phyloP scores from a whole-genome alignment of 2,329 filamentous ascomycete genomes.

The Fusarium penzigii region DNA sequence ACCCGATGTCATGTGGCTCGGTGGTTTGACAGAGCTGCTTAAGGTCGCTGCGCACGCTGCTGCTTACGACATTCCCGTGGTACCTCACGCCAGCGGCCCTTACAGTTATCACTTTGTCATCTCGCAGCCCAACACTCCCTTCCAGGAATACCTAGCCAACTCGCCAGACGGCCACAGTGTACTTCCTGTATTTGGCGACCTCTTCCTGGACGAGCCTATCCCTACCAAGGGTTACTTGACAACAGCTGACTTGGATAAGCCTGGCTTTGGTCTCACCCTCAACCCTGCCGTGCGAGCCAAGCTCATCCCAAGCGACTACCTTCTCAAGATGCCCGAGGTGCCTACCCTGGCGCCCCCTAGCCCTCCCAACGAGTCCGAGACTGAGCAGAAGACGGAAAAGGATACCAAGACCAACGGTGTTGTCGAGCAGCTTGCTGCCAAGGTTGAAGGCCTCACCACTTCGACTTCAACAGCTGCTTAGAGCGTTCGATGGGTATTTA shows the following conservation, averaged over 20 bases:
- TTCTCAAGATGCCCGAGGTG: conserved; percentile 68
- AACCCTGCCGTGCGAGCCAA: conserved; percentile 72
- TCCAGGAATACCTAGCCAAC: conserved; percentile 95
- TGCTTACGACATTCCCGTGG: conserved; percentile 91
- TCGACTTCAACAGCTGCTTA: conserved; percentile 11
- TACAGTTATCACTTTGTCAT: conserved; percentile 98
- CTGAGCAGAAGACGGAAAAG: conserved; percentile 14
- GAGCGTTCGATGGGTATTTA: too few species aligned
- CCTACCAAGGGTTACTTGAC: conserved; percentile 81
- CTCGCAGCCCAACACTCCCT: conserved; percentile 88
- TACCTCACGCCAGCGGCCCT: conserved; percentile 90
- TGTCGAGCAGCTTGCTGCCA: conserved; percentile 34
- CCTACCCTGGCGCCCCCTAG: conserved; percentile 41
- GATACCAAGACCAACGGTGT: conserved; percentile 23
- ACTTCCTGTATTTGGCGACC: conserved; percentile 85
- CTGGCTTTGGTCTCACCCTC: conserved; percentile 85
- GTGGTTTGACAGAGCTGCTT: conserved; percentile 87
- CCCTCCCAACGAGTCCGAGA: conserved; percentile 25
- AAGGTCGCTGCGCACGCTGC: conserved; percentile 87
- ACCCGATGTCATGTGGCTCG: conserved; percentile 97
- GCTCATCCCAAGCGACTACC: conserved; percentile 72
- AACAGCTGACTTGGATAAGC: conserved; percentile 78
- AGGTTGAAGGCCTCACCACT: conserved; percentile 37
- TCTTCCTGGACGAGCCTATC: conserved; percentile 90
- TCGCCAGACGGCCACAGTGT: conserved; percentile 89